Evolutionary conservation across 805 yeast genomes (phyloP).

Genomic region (Candida manassasensis): DNA sequence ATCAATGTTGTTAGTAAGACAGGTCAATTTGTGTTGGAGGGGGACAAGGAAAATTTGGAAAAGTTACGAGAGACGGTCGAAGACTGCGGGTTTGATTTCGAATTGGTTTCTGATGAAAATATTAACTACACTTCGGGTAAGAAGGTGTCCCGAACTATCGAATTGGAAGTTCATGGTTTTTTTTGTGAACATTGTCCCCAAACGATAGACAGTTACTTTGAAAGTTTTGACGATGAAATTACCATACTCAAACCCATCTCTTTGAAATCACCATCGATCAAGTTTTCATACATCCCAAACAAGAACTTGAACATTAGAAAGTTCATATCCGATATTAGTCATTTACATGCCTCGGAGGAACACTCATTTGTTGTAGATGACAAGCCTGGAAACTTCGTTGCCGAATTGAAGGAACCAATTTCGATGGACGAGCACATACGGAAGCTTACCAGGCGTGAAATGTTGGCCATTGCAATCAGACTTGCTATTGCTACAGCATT

Average conservation of each 20-base stretch:
- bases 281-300: slow-evolving; percentile 61
- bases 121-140: slow-evolving; percentile 46
- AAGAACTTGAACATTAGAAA: slow-evolving; percentile 50
- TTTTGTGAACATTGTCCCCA: slow-evolving; percentile 68
- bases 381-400: slow-evolving; percentile 36
- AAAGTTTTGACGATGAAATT: slow-evolving; percentile 52
- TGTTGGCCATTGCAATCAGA: slow-evolving; percentile 41
- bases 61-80: slow-evolving; percentile 49
- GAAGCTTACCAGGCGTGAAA: slow-evolving; percentile 45
- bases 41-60: slow-evolving; percentile 32
- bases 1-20: slow-evolving; percentile 57
- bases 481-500: slow-evolving; percentile 46
- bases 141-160: slow-evolving; percentile 50
- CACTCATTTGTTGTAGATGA: slow-evolving; percentile 7
- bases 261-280: slow-evolving; percentile 51
- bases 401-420: slow-evolving; percentile 49
- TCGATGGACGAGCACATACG: slow-evolving; percentile 62
- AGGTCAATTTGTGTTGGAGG: slow-evolving; percentile 56
- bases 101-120: slow-evolving; percentile 38
- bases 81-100: slow-evolving; percentile 64
- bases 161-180: slow-evolving; percentile 60
- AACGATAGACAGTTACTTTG: slow-evolving; percentile 44
- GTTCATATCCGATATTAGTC: slow-evolving; percentile 46
- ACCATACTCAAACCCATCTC: slow-evolving; percentile 54
- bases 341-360: slow-evolving; percentile 29